Evolutionary conservation across 495 filamentous ascomycete species (phyloP).

Genomic region (Penicillium egyptiacum): DNA sequence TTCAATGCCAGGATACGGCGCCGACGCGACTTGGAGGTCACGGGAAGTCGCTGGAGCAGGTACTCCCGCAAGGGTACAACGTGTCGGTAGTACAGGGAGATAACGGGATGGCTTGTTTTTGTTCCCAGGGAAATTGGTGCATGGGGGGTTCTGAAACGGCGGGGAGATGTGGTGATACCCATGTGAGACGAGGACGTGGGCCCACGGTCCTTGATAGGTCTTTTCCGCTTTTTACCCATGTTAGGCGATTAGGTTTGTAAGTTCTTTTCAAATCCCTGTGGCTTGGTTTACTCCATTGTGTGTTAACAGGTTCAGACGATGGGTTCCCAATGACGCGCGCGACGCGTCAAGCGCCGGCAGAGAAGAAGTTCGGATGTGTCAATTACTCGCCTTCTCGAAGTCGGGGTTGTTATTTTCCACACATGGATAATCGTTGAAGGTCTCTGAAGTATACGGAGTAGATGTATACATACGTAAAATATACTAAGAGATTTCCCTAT

Average conservation of each 20-base stretch:
- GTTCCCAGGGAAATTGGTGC: conserved; percentile 11
- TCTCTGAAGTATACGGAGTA: background rate
- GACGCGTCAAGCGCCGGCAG: conserved; percentile 4
- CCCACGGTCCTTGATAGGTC: conserved; percentile 34
- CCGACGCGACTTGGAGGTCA: conserved; percentile 52
- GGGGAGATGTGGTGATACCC: conserved; percentile 20
- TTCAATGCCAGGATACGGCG: conserved; percentile 47
- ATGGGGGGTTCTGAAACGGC: conserved; percentile 21
- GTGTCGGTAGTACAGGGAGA: conserved; percentile 70
- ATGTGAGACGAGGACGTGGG: conserved; percentile 23
- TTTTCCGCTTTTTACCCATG: conserved; percentile 50
- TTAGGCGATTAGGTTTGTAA: background rate
- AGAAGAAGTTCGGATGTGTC: background rate
- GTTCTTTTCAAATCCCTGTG: background rate
- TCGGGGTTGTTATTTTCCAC: too few species aligned
- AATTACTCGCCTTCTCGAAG: too few species aligned
- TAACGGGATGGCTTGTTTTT: conserved; percentile 57
- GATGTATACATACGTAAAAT: background rate
- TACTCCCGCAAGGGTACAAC: conserved; percentile 72
- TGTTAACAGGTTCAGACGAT: background rate
- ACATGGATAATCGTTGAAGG: background rate
- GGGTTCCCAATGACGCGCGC: background rate
- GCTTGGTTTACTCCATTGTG: background rate
- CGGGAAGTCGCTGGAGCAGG: conserved; percentile 55
- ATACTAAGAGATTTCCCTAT: background rate